Percentiles rank a stretch among this genome's conserved stretches.
Evolutionary conservation across 805 yeast genomes (phyloP).

Genomic region (Saccharomyces kudriavzevii): DNA sequence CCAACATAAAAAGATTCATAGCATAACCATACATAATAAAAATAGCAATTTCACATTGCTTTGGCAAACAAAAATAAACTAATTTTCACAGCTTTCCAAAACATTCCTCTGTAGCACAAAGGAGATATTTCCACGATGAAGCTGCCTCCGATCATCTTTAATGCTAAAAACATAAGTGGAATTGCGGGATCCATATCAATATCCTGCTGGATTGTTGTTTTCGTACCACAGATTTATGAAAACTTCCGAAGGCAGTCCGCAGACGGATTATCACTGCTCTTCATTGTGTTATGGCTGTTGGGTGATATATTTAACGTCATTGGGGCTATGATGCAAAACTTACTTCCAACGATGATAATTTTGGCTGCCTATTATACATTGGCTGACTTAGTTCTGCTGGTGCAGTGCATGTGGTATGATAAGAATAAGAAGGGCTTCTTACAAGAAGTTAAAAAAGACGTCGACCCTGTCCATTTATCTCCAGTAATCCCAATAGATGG

Average conservation of each 20-base stretch:
- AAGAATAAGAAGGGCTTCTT: slow-evolving; percentile 7
- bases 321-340: slow-evolving; percentile 85
- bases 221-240: slow-evolving; percentile 94
- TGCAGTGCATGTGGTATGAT: slow-evolving; percentile 80
- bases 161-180: slow-evolving; percentile 70
- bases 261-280: slow-evolving; percentile 81
- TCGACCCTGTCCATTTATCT: slow-evolving; percentile 72
- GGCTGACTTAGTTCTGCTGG: slow-evolving; percentile 76
- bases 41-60: too few relatives aligned
- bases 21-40: background rate
- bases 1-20: background rate
- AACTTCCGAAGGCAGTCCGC: slow-evolving; percentile 77
- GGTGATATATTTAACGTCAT: slow-evolving; percentile 92
- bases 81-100: too few relatives aligned
- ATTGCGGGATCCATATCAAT: slow-evolving; percentile 73
- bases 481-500: slow-evolving; percentile 83
- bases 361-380: slow-evolving; percentile 87
- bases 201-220: slow-evolving; percentile 98
- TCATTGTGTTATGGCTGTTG: slow-evolving; percentile 82
- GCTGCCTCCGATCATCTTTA: slow-evolving; percentile 46
- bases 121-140: slow-evolving; percentile 8
- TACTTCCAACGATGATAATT: slow-evolving; percentile 88
- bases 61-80: too few relatives aligned
- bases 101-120: background rate
- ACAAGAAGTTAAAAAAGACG: slow-evolving; percentile 30